Evolutionary conservation across 345 rosid genomes (phyloP), one percentile per base, ranked within the genome.

Genomic region (Sapria himalayana): DNA sequence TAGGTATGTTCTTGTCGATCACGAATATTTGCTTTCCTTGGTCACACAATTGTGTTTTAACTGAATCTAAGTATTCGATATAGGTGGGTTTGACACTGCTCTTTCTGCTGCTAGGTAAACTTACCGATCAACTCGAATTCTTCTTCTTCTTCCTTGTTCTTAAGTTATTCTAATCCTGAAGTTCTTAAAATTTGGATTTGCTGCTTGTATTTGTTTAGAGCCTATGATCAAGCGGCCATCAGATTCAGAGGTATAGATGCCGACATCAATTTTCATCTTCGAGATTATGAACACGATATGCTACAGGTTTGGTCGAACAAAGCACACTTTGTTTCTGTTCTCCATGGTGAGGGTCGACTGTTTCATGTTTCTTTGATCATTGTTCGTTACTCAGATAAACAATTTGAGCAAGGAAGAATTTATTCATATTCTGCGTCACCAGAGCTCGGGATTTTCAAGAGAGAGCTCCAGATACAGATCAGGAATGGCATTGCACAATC

Each of bases 41-140:
- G n/a, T n/a, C n/a, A n/a, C n/a, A n/a, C n/a, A n/a, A n/a, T n/a
- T n/a, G n/a, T n/a, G n/a, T n/a, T n/a, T n/a, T n/a, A n/a, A n/a
- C n/a, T n/a, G n/a, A 32, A 49, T 43, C 12, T 12, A 37, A 44
- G 9, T 15, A 22, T 42, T 52, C 9, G 34, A 7, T 48, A 19
- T 56, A 85, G 96, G 97, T 57, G 97, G 97, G 48, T 86, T 86
- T 60, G 97, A 86, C 54, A 86, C 97, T 46, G 97, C 97, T 54
- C 92, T 75, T 54, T 74, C 89, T 45, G 97, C 97, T 4, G 97
- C 94, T n/a, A 81, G 97, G 97, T 81, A 55, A 17, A 29, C 3
- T 46, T 36, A 18, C 31, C 3, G 45, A 25, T 35, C 29, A 9
- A 0, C 19, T n/a, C 19, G 19, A 2, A 4, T 21, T 14, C 5